Evolutionary conservation across 2,329 filamentous ascomycete genomes (phyloP).

Genomic region (Tolypocladium paradoxum): DNA sequence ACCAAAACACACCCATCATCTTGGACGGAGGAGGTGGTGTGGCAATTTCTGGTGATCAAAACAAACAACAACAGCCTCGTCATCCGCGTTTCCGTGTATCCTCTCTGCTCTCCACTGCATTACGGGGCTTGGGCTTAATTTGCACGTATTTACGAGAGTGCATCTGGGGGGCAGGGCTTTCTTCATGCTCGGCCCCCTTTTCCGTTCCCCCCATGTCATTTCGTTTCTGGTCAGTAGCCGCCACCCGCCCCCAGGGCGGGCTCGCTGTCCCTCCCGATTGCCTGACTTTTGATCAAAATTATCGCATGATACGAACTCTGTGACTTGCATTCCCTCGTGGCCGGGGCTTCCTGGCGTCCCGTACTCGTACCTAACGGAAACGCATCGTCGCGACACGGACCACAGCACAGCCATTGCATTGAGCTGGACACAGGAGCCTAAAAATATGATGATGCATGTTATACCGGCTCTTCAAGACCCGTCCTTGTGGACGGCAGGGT

Average conservation of each 20-base stretch:
- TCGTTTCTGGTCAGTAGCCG: constrained; percentile 15
- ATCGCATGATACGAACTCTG: neutral
- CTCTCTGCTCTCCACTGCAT: constrained; percentile 12
- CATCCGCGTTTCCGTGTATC: constrained; percentile 3
- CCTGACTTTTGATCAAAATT: constrained; percentile 10
- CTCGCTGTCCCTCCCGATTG: constrained; percentile 3
- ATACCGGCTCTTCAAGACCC: neutral
- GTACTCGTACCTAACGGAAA: too few species aligned
- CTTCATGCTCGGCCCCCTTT: constrained; percentile 1
- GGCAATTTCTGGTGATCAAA: constrained; percentile 16
- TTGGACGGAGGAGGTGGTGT: neutral
- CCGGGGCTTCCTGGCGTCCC: neutral
- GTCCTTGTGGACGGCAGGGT: too few species aligned
- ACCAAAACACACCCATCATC: neutral
- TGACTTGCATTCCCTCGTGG: neutral
- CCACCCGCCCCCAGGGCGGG: neutral
- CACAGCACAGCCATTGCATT: neutral
- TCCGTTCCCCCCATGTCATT: constrained; percentile 14
- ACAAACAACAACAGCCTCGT: constrained; percentile 14
- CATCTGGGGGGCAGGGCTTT: neutral
- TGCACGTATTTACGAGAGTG: neutral
- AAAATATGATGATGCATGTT: neutral
- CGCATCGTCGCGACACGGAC: neutral
- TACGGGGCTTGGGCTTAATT: constrained; percentile 1
- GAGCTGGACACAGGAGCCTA: neutral